Evolutionary conservation across 139 green algal species (phyloP).

Genomic region (Nannochloris sp.): DNA sequence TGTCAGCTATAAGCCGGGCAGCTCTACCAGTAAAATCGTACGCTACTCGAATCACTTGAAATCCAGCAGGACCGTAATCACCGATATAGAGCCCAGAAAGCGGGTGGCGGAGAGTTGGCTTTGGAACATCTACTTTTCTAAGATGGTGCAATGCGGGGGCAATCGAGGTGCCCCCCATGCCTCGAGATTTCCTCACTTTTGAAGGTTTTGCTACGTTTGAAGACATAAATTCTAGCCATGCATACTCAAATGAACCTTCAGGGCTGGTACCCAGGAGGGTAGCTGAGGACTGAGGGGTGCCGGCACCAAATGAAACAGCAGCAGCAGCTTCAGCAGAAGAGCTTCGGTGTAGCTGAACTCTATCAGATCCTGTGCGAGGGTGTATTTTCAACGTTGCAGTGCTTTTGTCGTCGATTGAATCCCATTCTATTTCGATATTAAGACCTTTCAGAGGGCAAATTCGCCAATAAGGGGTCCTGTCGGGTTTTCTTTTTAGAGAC

Average conservation of each 20-base stretch:
- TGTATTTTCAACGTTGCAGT: background rate
- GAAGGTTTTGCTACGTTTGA: background rate
- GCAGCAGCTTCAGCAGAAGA: constrained; percentile 14
- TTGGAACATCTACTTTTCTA: constrained; percentile 5
- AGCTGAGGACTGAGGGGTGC: background rate
- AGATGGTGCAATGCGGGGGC: constrained; percentile 19
- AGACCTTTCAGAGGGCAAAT: constrained; percentile 8
- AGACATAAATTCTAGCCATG: constrained; percentile 40
- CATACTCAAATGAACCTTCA: constrained; percentile 34
- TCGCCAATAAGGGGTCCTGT: background rate
- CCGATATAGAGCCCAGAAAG: constrained; percentile 25
- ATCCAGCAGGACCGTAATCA: background rate
- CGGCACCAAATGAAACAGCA: constrained; percentile 12
- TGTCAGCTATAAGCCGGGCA: constrained; percentile 9
- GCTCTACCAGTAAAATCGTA: constrained; percentile 24
- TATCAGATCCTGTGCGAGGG: background rate
- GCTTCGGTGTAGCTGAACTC: constrained; percentile 3
- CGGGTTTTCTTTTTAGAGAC: background rate
- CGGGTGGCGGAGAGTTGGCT: constrained; percentile 23
- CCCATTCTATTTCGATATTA: background rate
- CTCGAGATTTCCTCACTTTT: background rate
- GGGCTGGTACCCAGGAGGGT: constrained; percentile 28
- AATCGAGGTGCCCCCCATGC: background rate
- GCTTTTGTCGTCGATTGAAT: background rate
- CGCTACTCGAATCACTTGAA: constrained; percentile 7